These are phyloP conservation scores for Calonectria crousiana DNA, from an alignment of 2,329 filamentous ascomycete genomes.

Conservation along the genomic window DNA sequence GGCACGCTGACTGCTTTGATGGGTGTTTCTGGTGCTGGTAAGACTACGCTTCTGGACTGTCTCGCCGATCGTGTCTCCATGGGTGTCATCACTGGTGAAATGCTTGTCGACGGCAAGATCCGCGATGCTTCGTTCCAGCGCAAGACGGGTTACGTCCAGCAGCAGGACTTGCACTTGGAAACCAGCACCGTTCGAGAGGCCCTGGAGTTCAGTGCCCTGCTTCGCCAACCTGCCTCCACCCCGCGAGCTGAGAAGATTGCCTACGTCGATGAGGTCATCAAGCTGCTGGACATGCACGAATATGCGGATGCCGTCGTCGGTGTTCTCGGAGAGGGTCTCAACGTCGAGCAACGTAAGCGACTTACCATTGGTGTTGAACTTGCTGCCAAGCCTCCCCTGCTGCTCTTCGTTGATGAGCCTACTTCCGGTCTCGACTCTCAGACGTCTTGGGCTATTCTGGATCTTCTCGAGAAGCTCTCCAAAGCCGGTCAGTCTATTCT, in stretches of 20 bases:
- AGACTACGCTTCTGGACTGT: slow-evolving; percentile 74
- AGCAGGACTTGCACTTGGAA: slow-evolving; percentile 66
- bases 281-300: slow-evolving; percentile 66
- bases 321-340: slow-evolving; percentile 57
- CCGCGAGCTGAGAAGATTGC: slow-evolving; percentile 61
- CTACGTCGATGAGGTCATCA: slow-evolving; percentile 67
- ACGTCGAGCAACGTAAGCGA: slow-evolving; percentile 64
- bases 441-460: slow-evolving; percentile 78
- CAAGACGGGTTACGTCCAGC: slow-evolving; percentile 79
- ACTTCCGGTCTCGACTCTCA: slow-evolving; percentile 68
- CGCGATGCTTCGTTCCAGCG: slow-evolving; percentile 77
- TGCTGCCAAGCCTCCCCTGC: slow-evolving; percentile 57
- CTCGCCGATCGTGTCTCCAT: slow-evolving; percentile 79
- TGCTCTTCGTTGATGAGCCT: slow-evolving; percentile 68
- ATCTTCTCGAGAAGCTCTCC: slow-evolving; percentile 75
- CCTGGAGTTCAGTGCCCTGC: slow-evolving; percentile 56
- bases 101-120: slow-evolving; percentile 76
- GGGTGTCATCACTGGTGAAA: slow-evolving; percentile 77
- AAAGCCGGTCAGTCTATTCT: slow-evolving; percentile 63
- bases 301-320: slow-evolving; percentile 67
- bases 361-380: slow-evolving; percentile 64
- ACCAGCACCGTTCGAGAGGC: slow-evolving; percentile 61
- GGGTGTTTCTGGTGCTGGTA: slow-evolving; percentile 64
- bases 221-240: slow-evolving; percentile 58
- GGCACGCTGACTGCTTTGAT: slow-evolving; percentile 80